These are phyloP conservation scores for Pilatotrama ljubarskyi DNA, from an alignment of 768 basidiomycete genomes.

Conservation along the genomic window DNA sequence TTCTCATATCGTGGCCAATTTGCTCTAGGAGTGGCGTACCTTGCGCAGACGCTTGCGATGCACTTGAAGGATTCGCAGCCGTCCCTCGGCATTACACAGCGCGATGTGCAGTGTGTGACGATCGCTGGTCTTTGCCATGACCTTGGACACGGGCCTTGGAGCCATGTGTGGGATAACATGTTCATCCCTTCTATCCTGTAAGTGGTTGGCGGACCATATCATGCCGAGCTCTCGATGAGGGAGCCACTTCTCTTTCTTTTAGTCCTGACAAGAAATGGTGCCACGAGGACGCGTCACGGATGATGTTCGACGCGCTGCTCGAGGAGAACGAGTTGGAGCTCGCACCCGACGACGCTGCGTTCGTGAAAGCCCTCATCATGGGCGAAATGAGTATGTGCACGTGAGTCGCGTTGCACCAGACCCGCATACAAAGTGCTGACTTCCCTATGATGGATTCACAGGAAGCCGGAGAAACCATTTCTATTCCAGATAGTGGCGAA, in stretches of 20 bases:
- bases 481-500: slow-evolving; percentile 87
- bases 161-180: slow-evolving; percentile 76
- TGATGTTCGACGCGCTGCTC: slow-evolving; percentile 78
- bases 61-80: slow-evolving; percentile 61
- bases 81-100: slow-evolving; percentile 61
- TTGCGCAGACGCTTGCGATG: slow-evolving; percentile 63
- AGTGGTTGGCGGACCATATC: too few species aligned
- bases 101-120: slow-evolving; percentile 76
- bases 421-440: neutral
- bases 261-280: slow-evolving; percentile 59
- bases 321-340: slow-evolving; percentile 55
- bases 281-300: slow-evolving; percentile 78
- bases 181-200: slow-evolving; percentile 73
- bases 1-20: neutral
- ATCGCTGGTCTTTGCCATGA: slow-evolving; percentile 84
- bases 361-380: slow-evolving; percentile 79
- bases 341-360: slow-evolving; percentile 46
- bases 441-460: neutral
- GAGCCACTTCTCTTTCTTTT: neutral
- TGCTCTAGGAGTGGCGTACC: slow-evolving; percentile 68
- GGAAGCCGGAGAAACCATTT: slow-evolving; percentile 59
- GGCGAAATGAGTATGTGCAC: slow-evolving; percentile 54
- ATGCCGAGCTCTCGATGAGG: too few species aligned
- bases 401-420: slow-evolving; percentile 38
- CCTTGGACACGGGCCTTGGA: slow-evolving; percentile 85